phyloP scores from a whole-genome alignment of 2,329 filamentous ascomycete species.

The Fusarium nurragi region DNA sequence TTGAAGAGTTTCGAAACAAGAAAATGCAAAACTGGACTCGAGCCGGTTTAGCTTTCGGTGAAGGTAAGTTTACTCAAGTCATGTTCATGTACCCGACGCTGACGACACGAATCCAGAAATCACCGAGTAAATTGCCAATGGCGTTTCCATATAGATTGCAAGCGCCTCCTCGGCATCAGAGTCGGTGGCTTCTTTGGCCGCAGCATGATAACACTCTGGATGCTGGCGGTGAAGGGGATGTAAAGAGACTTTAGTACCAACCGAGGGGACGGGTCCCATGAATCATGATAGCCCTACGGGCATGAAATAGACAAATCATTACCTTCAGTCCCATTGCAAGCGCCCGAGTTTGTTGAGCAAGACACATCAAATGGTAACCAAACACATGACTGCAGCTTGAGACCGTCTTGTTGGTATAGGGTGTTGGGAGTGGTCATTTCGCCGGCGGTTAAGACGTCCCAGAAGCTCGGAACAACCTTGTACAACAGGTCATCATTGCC shows the following conservation, averaged over 20 bases:
- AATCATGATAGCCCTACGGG: slow-evolving; percentile 15
- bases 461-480: background rate
- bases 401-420: background rate
- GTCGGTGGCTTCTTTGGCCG: slow-evolving; percentile 13
- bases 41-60: slow-evolving; percentile 57
- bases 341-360: background rate
- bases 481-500: background rate
- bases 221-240: slow-evolving; percentile 30
- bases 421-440: background rate
- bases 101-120: slow-evolving; percentile 31
- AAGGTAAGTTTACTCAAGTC: slow-evolving; percentile 45
- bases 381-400: slow-evolving; percentile 1
- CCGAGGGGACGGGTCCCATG: slow-evolving; percentile 8
- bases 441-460: slow-evolving; percentile 14
- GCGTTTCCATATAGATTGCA: slow-evolving; percentile 15
- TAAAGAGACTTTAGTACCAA: slow-evolving; percentile 11
- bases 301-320: slow-evolving; percentile 31
- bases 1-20: slow-evolving; percentile 80
- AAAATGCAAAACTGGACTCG: slow-evolving; percentile 69
- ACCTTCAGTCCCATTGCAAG: slow-evolving; percentile 1
- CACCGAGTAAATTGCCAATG: slow-evolving; percentile 29
- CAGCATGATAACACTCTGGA: slow-evolving; percentile 5
- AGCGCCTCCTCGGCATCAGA: slow-evolving; percentile 29
- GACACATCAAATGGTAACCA: background rate
- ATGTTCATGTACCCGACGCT: slow-evolving; percentile 8